Percentiles rank a stretch among this genome's conserved stretches.
phyloP scores from a whole-genome alignment of 1,284 basidiomycete genomes.

The Chondrostereum purpureum region DNA sequence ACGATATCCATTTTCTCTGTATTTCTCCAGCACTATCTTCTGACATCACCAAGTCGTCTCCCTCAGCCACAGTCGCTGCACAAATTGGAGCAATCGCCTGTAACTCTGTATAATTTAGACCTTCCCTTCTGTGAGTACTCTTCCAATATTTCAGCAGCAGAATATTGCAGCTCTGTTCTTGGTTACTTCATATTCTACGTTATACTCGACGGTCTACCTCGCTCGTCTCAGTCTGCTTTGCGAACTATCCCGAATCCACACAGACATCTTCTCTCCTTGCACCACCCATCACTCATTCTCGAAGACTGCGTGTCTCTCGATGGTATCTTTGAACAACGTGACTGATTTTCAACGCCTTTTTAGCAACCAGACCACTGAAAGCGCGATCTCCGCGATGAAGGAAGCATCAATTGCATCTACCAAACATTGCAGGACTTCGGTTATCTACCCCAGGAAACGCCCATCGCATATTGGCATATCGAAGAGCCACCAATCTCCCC shows the following conservation, averaged over 20 bases:
- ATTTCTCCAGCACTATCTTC: conserved; percentile 20
- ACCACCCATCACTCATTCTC: conserved; percentile 51
- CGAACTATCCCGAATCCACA: conserved; percentile 35
- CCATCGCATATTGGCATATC: conserved; percentile 72
- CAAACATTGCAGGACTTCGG: conserved; percentile 51
- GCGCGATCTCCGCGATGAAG: conserved; percentile 52
- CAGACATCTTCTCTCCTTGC: conserved; percentile 67
- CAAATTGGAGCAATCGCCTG: conserved; percentile 17
- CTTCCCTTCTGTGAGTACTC: conserved; percentile 30
- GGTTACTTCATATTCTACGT: conserved; percentile 4
- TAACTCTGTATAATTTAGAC: conserved; percentile 30
- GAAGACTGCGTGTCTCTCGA: too few species aligned
- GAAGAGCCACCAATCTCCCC: conserved; percentile 53
- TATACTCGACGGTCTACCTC: too few species aligned
- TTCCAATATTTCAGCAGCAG: not conserved
- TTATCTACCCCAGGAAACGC: conserved; percentile 73
- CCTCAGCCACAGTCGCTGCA: too few species aligned
- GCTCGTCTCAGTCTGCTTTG: too few species aligned
- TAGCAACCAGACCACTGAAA: too few species aligned
- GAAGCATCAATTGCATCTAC: conserved; percentile 54
- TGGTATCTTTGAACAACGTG: too few species aligned
- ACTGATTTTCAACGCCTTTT: too few species aligned
- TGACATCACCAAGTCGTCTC: too few species aligned
- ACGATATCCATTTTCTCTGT: conserved; percentile 31
- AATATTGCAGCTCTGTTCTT: conserved; percentile 7